Evolutionary conservation across 2,329 filamentous ascomycete genomes (phyloP).

Genomic region (Sordariomycetes sp.): DNA sequence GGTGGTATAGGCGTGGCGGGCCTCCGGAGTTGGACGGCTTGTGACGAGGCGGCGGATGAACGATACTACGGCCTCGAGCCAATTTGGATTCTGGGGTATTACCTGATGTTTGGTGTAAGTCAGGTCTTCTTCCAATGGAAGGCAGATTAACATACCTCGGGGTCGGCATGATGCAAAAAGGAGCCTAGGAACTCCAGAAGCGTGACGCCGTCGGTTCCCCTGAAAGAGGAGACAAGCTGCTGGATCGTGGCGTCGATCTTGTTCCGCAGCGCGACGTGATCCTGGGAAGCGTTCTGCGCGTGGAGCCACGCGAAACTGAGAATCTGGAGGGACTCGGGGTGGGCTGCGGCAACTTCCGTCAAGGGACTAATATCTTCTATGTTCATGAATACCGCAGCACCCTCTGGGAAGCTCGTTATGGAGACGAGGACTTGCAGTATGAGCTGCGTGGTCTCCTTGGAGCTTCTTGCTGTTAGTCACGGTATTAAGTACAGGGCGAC

Average conservation of each 20-base stretch:
- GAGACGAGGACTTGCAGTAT: constrained; percentile 47
- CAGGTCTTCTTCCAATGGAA: neutral
- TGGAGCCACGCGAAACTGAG: constrained; percentile 47
- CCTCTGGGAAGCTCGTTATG: constrained; percentile 39
- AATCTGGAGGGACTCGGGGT: constrained; percentile 43
- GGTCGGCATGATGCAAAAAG: constrained; percentile 37
- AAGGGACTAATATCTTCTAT: constrained; percentile 43
- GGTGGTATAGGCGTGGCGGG: constrained; percentile 48
- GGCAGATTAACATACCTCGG: constrained; percentile 24
- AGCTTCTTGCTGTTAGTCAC: constrained; percentile 22
- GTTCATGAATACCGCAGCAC: constrained; percentile 35
- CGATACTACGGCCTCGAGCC: constrained; percentile 35
- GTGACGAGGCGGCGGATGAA: constrained; percentile 43
- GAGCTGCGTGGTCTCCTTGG: constrained; percentile 37
- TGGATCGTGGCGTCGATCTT: constrained; percentile 38
- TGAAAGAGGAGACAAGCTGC: constrained; percentile 40
- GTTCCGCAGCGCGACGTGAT: constrained; percentile 17
- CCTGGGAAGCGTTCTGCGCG: constrained; percentile 21
- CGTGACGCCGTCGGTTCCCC: constrained; percentile 48
- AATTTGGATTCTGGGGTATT: constrained; percentile 36
- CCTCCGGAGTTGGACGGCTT: constrained; percentile 41
- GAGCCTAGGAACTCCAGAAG: constrained; percentile 45
- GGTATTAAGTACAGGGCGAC: neutral
- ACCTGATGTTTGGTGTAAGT: constrained; percentile 23
- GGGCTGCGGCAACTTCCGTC: constrained; percentile 43